Conservation (phyloP, 805 yeast species). For the Pichia sporocuriosa region DNA sequence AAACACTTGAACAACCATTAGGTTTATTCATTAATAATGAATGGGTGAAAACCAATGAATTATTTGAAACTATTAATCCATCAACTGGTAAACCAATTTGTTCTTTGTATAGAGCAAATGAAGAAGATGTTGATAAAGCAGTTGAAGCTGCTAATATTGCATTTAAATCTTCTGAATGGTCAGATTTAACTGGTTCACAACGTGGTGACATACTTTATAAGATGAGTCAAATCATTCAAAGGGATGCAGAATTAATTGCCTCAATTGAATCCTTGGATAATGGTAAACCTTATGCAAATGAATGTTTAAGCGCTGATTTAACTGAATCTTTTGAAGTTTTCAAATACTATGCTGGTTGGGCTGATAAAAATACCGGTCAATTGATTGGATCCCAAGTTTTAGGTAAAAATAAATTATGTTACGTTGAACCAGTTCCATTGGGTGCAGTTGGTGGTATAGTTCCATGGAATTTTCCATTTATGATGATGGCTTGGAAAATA, state of each 20-base stretch:
- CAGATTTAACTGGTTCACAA: slow-evolving; percentile 39
- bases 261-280: slow-evolving; percentile 51
- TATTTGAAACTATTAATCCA: slow-evolving; percentile 25
- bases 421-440: slow-evolving; percentile 49
- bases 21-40: slow-evolving; percentile 59
- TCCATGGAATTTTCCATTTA: slow-evolving; percentile 79
- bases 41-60: slow-evolving; percentile 30
- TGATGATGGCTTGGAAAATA: slow-evolving; percentile 73
- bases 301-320: slow-evolving; percentile 35
- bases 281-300: slow-evolving; percentile 48
- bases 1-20: slow-evolving; percentile 31
- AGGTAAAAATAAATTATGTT: slow-evolving; percentile 41
- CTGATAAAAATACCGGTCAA: slow-evolving; percentile 68
- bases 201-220: slow-evolving; percentile 49
- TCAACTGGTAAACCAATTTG: slow-evolving; percentile 54
- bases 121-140: slow-evolving; percentile 58
- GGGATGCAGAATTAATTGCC: slow-evolving; percentile 44
- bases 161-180: slow-evolving; percentile 42
- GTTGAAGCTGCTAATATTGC: slow-evolving; percentile 62
- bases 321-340: slow-evolving; percentile 34
- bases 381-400: slow-evolving; percentile 34
- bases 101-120: slow-evolving; percentile 50
- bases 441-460: slow-evolving; percentile 79
- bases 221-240: slow-evolving; percentile 44
- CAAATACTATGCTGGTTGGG: slow-evolving; percentile 71